These are phyloP conservation scores for Penicillium sp. DNA, from an alignment of 2,329 filamentous ascomycete species.

Conservation along the genomic window DNA sequence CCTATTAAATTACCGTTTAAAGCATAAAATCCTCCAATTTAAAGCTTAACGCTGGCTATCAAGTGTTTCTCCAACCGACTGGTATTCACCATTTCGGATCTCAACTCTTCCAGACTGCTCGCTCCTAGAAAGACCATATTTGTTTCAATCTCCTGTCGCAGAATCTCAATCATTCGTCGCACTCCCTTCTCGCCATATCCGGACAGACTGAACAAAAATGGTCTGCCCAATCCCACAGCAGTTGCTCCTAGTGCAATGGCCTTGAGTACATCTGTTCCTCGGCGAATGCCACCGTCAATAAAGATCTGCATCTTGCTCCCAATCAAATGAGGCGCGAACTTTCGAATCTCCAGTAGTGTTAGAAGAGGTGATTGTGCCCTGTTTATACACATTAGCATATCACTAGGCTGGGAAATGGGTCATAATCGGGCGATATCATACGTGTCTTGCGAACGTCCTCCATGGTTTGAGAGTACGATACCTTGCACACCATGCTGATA, in stretches of 20 bases:
- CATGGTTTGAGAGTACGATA: conserved; percentile 39
- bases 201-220: conserved; percentile 57
- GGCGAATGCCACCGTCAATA: conserved; percentile 63
- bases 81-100: conserved; percentile 32
- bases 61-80: conserved; percentile 32
- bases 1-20: no score
- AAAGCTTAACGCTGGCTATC: conserved; percentile 30
- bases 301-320: conserved; percentile 57
- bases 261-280: conserved; percentile 67
- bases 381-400: not conserved
- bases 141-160: conserved; percentile 33
- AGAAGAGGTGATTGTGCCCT: conserved; percentile 51
- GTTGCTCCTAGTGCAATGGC: conserved; percentile 63
- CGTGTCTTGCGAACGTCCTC: conserved; percentile 50
- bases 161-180: conserved; percentile 41
- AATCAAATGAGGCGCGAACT: conserved; percentile 60
- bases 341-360: conserved; percentile 61
- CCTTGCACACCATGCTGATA: conserved; percentile 48
- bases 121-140: conserved; percentile 38
- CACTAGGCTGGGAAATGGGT: not conserved
- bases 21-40: no score
- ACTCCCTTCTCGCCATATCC: conserved; percentile 59
- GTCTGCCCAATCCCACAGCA: conserved; percentile 62
- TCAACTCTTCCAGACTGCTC: conserved; percentile 26
- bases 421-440: conserved; percentile 5